phyloP scores from a whole-genome alignment of 2,329 filamentous ascomycete genomes.

The Hymenoscyphus fructigenus region DNA sequence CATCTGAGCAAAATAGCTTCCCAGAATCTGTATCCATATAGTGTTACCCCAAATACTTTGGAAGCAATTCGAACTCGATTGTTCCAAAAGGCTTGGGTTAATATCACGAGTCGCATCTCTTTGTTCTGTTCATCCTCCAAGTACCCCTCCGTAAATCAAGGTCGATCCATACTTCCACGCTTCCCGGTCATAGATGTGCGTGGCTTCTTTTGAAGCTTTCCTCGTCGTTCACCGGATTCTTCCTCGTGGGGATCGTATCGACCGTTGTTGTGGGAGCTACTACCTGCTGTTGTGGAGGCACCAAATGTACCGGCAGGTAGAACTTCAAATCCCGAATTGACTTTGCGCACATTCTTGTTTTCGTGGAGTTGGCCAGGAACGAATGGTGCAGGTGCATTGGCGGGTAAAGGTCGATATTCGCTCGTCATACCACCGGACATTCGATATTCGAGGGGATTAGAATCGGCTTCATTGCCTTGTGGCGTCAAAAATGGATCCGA shows the following conservation, averaged over 20 bases:
- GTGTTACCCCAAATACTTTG: too few relatives aligned
- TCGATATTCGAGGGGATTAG: neutral
- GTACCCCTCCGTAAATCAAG: slow-evolving; percentile 13
- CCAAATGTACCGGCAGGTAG: slow-evolving; percentile 42
- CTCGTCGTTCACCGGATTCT: slow-evolving; percentile 33
- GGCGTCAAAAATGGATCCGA: slow-evolving; percentile 27
- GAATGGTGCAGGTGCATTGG: slow-evolving; percentile 34
- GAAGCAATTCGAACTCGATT: too few relatives aligned
- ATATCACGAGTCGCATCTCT: too few relatives aligned
- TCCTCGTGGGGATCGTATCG: slow-evolving; percentile 19
- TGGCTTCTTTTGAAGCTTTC: slow-evolving; percentile 44
- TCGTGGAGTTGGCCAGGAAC: slow-evolving; percentile 39
- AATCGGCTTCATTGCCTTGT: slow-evolving; percentile 2
- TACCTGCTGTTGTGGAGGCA: slow-evolving; percentile 16
- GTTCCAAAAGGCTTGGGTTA: too few relatives aligned
- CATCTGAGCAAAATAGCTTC: neutral
- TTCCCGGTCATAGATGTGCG: slow-evolving; percentile 27
- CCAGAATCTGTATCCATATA: neutral
- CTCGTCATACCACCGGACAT: slow-evolving; percentile 2
- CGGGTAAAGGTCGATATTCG: slow-evolving; percentile 15
- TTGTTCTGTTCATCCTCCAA: neutral
- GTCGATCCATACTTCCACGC: slow-evolving; percentile 14
- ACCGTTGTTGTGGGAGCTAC: slow-evolving; percentile 17
- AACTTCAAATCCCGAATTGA: slow-evolving; percentile 43
- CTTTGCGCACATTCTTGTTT: slow-evolving; percentile 39